phyloP scores from a whole-genome alignment of 768 basidiomycete genomes.

The Lentinula boryana region DNA sequence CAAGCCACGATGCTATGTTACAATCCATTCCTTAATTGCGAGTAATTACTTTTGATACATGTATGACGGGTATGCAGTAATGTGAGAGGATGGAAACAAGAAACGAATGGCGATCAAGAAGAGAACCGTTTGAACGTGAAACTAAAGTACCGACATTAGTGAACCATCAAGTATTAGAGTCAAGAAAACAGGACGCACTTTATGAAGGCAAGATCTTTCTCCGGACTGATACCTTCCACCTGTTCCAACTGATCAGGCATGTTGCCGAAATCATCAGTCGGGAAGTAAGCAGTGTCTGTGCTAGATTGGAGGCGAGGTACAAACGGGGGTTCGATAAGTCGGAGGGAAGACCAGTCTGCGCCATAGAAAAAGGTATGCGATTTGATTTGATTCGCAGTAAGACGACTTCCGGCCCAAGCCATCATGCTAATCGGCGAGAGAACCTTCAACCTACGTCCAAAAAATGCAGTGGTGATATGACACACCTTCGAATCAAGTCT shows the following conservation, averaged over 20 bases:
- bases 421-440: conserved; percentile 58
- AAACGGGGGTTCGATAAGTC: conserved; percentile 93
- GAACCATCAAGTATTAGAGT: background rate
- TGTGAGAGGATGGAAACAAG: background rate
- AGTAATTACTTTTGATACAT: conserved; percentile 1
- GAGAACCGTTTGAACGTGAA: conserved; percentile 80
- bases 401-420: conserved; percentile 70
- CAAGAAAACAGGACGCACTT: conserved; percentile 33
- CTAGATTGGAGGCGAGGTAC: conserved; percentile 89
- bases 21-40: conserved; percentile 2
- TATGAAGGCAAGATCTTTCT: conserved; percentile 65
- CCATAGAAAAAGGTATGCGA: conserved; percentile 91
- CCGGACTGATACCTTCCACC: conserved; percentile 57
- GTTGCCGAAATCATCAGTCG: conserved; percentile 84
- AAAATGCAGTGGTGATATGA: background rate
- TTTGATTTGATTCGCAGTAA: conserved; percentile 85
- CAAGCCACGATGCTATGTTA: background rate
- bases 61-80: background rate
- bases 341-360: conserved; percentile 89
- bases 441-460: conserved; percentile 1
- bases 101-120: background rate
- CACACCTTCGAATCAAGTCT: conserved; percentile 80
- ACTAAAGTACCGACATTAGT: conserved; percentile 29
- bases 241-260: conserved; percentile 53
- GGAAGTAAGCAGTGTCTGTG: conserved; percentile 96